phyloP scores from a whole-genome alignment of 768 basidiomycete genomes.

The Mycena floridula region DNA sequence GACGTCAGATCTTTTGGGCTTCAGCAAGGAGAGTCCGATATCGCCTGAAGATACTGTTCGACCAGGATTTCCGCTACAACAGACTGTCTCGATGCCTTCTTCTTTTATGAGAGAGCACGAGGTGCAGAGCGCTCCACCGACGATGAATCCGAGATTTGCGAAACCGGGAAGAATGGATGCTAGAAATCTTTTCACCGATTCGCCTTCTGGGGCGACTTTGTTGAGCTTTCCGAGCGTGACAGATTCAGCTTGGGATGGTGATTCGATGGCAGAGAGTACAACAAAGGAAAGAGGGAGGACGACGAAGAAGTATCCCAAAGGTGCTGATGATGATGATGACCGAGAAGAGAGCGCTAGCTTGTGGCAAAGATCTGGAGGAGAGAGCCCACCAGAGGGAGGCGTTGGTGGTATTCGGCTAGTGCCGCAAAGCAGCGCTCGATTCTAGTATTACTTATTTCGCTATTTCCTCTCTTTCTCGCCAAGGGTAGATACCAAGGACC shows the following conservation, averaged over 20 bases:
- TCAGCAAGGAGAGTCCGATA: neutral
- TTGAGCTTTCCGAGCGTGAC: slow-evolving; percentile 47
- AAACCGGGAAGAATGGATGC: slow-evolving; percentile 26
- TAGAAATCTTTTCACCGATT: slow-evolving; percentile 28
- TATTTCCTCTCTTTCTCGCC: too few relatives aligned
- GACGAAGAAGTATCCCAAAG: slow-evolving; percentile 41
- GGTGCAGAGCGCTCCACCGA: slow-evolving; percentile 42
- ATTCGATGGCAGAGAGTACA: slow-evolving; percentile 18
- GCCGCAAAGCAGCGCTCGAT: too few relatives aligned
- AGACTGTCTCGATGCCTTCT: slow-evolving; percentile 26
- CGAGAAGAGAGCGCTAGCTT: slow-evolving; percentile 56
- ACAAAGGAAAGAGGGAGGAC: slow-evolving; percentile 28
- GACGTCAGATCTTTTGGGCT: neutral
- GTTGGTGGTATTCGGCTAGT: neutral
- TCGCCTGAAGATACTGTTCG: slow-evolving; percentile 1
- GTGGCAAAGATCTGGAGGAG: slow-evolving; percentile 28
- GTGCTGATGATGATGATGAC: slow-evolving; percentile 47
- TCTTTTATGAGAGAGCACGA: slow-evolving; percentile 23
- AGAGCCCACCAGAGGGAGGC: slow-evolving; percentile 17
- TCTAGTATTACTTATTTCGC: too few relatives aligned
- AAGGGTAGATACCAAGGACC: too few relatives aligned
- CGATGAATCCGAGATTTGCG: slow-evolving; percentile 29
- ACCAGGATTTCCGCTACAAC: slow-evolving; percentile 10
- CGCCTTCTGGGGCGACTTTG: slow-evolving; percentile 15
- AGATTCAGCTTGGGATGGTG: slow-evolving; percentile 42